Base-by-base conservation (phyloP, 2,329 filamentous ascomycete genomes). In the Chaetomiaceae sp. region DNA sequence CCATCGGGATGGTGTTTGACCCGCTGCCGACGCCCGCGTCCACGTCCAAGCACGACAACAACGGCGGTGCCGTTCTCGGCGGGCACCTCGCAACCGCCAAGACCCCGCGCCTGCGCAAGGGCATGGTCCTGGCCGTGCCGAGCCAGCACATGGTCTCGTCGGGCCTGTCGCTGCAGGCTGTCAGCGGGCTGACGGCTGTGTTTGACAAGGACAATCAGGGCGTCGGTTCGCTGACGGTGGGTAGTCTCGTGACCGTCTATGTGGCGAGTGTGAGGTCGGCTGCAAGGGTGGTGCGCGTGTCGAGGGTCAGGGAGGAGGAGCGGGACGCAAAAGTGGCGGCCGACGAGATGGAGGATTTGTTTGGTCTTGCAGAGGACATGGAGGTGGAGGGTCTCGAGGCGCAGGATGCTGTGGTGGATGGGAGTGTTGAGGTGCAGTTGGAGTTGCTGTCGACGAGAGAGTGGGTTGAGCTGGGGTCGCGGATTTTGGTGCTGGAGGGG, bases 231-330 rank as follows among this genome's bases (percentile, higher is more conserved):
- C 74, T 96, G 6, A 77, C 80, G 0, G 72, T 83, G 1, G 88
- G 88, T 1, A 85, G 80, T 37, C 75, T 86, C 31, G 84, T 91
- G 5, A 91, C 95, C 27, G 81, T 92, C 1, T 97, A 96, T 65
- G 82, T 91, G 37, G 90, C 89, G 17, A 96, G 91, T 65, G 85
- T 97, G 14, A 81, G 92, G 8, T 87, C 91, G 1, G 83, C 88
- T 0, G 91, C 90, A 0, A 85, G 87, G 55, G 82, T 97, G 1
- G 67, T 87, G 23, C 79, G 80, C 29, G 76, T 87, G 11, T 73
- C 66, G 29, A 62, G 51, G n/a, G 42, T 59, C 27, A 51, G 27
- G 37, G 55, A 61, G 51, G 37, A 57, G 34, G 54, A 53, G 38
- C 54, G 63, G 61, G 51, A 59, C 60, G 60, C 62, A 29, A 62